phyloP scores from a whole-genome alignment of 176 grass and related monocot species.

The Oryza officinalis region DNA sequence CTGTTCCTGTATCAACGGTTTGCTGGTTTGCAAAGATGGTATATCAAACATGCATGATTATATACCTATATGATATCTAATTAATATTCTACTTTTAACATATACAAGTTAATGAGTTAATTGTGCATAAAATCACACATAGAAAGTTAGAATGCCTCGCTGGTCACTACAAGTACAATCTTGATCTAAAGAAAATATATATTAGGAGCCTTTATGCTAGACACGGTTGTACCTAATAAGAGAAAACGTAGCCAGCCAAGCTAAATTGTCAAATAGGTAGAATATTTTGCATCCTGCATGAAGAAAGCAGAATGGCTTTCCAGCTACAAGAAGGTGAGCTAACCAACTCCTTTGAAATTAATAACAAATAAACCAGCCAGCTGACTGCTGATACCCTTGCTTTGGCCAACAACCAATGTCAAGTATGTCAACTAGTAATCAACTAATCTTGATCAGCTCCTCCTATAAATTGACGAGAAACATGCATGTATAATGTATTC shows the following conservation, averaged over 20 bases:
- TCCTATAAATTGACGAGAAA: constrained; percentile 26
- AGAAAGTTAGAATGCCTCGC: no score
- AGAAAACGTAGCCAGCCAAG: not conserved
- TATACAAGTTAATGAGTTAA: not conserved
- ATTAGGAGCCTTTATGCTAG: not conserved
- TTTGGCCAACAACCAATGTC: constrained; percentile 19
- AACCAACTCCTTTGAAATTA: not conserved
- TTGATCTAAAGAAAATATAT: no score
- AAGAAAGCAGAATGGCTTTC: not conserved
- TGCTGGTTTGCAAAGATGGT: not conserved
- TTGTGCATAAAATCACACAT: not conserved
- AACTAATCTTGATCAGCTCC: not conserved
- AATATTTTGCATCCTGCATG: not conserved
- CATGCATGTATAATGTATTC: not conserved
- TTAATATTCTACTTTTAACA: not conserved
- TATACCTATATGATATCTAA: not conserved
- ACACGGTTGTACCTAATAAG: constrained; percentile 3
- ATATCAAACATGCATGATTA: not conserved
- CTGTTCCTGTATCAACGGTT: not conserved
- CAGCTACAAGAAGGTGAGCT: not conserved
- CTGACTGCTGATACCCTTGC: not conserved
- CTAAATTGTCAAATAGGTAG: not conserved
- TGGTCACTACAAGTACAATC: no score
- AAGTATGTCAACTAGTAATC: not conserved
- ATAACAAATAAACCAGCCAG: not conserved